phyloP scores from a whole-genome alignment of 176 grass and related monocot species.

The Aegilops bicornis region DNA sequence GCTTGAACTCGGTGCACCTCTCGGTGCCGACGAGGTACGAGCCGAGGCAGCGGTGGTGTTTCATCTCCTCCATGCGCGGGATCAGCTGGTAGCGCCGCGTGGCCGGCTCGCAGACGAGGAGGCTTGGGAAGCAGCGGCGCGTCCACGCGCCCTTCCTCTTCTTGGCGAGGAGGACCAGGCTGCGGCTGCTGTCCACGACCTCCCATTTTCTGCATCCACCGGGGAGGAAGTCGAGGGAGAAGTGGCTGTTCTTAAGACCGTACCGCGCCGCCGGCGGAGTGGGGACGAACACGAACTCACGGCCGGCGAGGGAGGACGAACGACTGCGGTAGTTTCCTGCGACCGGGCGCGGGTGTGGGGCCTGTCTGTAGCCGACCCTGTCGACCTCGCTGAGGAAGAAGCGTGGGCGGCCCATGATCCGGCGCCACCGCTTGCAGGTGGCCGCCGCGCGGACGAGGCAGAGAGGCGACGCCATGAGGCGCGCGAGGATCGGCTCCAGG shows the following conservation, averaged over 20 bases:
- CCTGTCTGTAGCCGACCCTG: too few relatives aligned
- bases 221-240: neutral
- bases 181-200: neutral
- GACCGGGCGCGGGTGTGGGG: neutral
- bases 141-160: neutral
- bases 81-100: neutral
- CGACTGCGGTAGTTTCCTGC: neutral
- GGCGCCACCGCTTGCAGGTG: neutral
- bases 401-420: neutral
- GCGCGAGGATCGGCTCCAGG: neutral
- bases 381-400: neutral
- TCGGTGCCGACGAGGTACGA: neutral
- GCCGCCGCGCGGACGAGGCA: neutral
- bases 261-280: neutral
- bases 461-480: neutral
- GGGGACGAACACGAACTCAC: neutral
- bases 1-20: neutral
- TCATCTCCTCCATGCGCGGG: conserved; percentile 9
- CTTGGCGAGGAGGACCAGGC: neutral
- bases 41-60: neutral
- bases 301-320: neutral
- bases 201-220: neutral
- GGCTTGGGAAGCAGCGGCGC: neutral
- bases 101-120: neutral
- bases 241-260: neutral